Evolutionary conservation across 2,329 filamentous ascomycete genomes (phyloP).

Genomic region (Leptographium galeiforme): DNA sequence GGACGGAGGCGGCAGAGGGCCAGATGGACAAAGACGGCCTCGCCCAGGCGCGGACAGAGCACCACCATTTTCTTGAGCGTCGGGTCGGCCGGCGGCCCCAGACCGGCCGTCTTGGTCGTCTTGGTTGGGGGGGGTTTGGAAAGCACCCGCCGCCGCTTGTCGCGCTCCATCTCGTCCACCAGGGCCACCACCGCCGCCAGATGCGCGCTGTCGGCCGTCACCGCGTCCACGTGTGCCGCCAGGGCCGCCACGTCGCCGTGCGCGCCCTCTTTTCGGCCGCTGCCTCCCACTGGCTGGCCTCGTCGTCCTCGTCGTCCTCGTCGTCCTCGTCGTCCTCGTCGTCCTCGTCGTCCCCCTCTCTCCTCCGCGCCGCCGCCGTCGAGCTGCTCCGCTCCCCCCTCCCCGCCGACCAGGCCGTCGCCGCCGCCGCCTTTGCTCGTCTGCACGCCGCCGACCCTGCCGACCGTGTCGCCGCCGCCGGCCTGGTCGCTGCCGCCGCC

Average conservation of each 20-base stretch:
- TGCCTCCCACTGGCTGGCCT: slow-evolving; percentile 57
- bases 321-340: too few species aligned
- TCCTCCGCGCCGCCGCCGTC: slow-evolving; percentile 71
- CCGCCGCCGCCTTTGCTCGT: slow-evolving; percentile 65
- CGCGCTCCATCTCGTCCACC: slow-evolving; percentile 9
- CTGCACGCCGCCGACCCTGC: slow-evolving; percentile 52
- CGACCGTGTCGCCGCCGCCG: slow-evolving; percentile 61
- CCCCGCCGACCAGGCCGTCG: slow-evolving; percentile 51
- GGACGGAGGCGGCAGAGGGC: slow-evolving; percentile 11
- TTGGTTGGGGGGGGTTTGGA: not conserved
- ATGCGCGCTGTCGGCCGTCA: slow-evolving; percentile 9
- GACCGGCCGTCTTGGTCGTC: not conserved
- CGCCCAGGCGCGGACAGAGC: slow-evolving; percentile 12
- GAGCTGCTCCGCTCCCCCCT: slow-evolving; percentile 67
- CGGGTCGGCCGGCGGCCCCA: not conserved
- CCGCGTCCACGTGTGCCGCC: slow-evolving; percentile 28
- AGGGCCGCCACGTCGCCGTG: slow-evolving; percentile 60
- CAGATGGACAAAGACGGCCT: slow-evolving; percentile 13
- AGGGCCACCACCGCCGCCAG: slow-evolving; percentile 8
- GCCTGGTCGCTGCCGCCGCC: slow-evolving; percentile 59
- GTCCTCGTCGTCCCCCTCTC: too few species aligned
- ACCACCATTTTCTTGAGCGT: slow-evolving; percentile 13
- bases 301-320: too few species aligned
- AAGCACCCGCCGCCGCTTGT: slow-evolving; percentile 6
- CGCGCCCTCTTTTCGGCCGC: slow-evolving; percentile 66